phyloP scores from a whole-genome alignment of 768 basidiomycete species.

The Leucogyrophana mollusca region DNA sequence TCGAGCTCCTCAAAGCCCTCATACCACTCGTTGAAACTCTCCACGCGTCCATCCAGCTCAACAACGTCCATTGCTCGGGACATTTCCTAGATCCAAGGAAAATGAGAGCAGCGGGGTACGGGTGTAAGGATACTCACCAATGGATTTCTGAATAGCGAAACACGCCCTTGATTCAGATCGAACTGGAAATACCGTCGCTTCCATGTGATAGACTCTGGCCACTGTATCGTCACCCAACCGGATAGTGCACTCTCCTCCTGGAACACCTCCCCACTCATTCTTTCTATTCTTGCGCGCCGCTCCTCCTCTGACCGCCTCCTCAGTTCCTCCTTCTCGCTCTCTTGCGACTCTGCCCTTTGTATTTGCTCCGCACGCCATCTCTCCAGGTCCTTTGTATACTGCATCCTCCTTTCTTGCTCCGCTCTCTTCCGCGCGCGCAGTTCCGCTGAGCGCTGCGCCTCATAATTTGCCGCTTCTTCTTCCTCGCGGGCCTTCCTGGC shows the following conservation, averaged over 20 bases:
- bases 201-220: slow-evolving; percentile 53
- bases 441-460: slow-evolving; percentile 42
- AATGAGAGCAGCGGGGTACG: background rate
- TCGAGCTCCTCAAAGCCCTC: slow-evolving; percentile 68
- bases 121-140: slow-evolving; percentile 35
- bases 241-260: slow-evolving; percentile 40
- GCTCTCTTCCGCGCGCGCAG: slow-evolving; percentile 46
- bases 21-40: slow-evolving; percentile 56
- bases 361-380: slow-evolving; percentile 52
- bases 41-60: slow-evolving; percentile 45
- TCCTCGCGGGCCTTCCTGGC: slow-evolving; percentile 35
- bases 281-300: slow-evolving; percentile 38
- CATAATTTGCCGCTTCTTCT: slow-evolving; percentile 41
- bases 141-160: slow-evolving; percentile 51
- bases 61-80: slow-evolving; percentile 30
- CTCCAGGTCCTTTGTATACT: slow-evolving; percentile 51
- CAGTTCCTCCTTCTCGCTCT: slow-evolving; percentile 42
- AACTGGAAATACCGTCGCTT: slow-evolving; percentile 65
- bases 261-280: slow-evolving; percentile 45
- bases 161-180: slow-evolving; percentile 35
- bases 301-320: slow-evolving; percentile 39
- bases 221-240: slow-evolving; percentile 66
- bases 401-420: slow-evolving; percentile 47
- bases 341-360: slow-evolving; percentile 41
- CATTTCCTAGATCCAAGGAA: slow-evolving; percentile 25